These are phyloP conservation scores for Combretum micranthum DNA, from an alignment of 345 rosid species.

Conservation along the genomic window DNA sequence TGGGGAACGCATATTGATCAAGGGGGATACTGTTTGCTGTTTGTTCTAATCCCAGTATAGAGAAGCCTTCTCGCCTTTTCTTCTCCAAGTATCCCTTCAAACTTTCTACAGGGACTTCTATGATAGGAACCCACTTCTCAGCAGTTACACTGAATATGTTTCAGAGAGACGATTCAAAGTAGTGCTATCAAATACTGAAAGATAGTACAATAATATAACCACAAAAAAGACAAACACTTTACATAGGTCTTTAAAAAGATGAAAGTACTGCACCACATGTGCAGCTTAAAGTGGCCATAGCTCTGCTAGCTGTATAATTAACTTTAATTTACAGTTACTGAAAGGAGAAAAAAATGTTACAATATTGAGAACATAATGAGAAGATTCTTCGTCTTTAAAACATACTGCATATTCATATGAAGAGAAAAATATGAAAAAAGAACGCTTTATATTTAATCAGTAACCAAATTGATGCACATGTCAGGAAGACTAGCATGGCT, in stretches of 20 bases:
- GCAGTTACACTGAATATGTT: slow-evolving; percentile 67
- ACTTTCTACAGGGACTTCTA: slow-evolving; percentile 79
- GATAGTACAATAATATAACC: neutral
- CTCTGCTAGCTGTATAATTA: no score
- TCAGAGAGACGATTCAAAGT: slow-evolving; percentile 5
- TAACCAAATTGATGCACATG: no score
- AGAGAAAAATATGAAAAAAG: neutral
- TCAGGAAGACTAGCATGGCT: no score
- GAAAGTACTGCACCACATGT: no score
- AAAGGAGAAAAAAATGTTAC: neutral
- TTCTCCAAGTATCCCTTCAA: slow-evolving; percentile 70
- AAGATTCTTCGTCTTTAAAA: neutral
- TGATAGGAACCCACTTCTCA: slow-evolving; percentile 91
- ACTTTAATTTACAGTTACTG: no score
- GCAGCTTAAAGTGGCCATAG: no score
- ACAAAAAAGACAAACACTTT: neutral
- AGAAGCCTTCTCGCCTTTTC: slow-evolving; percentile 83
- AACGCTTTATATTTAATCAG: no score
- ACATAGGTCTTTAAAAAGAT: neutral
- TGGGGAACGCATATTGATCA: slow-evolving; percentile 59
- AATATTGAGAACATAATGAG: neutral
- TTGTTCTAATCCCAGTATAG: slow-evolving; percentile 89
- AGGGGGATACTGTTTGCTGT: slow-evolving; percentile 84
- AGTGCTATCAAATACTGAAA: neutral
- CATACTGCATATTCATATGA: neutral